phyloP scores from a whole-genome alignment of 2,329 filamentous ascomycete species.

The Aspergillus sp. region DNA sequence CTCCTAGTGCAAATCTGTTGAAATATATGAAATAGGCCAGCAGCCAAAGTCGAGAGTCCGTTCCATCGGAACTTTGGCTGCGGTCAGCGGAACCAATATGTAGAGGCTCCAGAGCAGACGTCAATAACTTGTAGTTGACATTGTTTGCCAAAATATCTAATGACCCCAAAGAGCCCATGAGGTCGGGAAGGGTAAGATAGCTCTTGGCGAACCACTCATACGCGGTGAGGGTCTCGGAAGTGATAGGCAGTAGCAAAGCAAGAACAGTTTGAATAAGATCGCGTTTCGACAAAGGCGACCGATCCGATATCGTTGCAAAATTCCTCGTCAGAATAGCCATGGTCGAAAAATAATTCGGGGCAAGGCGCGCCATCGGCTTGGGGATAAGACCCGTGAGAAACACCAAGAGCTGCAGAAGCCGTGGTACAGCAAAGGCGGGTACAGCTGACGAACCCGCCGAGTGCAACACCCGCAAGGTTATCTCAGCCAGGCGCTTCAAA shows the following conservation, averaged over 20 bases:
- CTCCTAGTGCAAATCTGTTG: constrained; percentile 49
- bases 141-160: constrained; percentile 46
- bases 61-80: constrained; percentile 33
- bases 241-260: constrained; percentile 44
- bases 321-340: constrained; percentile 38
- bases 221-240: constrained; percentile 43
- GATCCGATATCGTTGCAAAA: constrained; percentile 17
- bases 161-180: constrained; percentile 37
- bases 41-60: constrained; percentile 53
- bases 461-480: constrained; percentile 35
- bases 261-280: constrained; percentile 36
- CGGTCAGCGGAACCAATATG: constrained; percentile 26
- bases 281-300: constrained; percentile 24
- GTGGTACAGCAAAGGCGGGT: constrained; percentile 25
- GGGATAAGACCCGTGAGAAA: constrained; percentile 41
- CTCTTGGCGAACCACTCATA: constrained; percentile 47
- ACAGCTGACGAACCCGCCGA: constrained; percentile 22
- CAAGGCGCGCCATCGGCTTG: constrained; percentile 40
- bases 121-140: constrained; percentile 53
- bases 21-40: constrained; percentile 62
- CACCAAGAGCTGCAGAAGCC: constrained; percentile 35
- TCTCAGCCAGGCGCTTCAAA: constrained; percentile 38
- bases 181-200: constrained; percentile 48
- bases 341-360: constrained; percentile 40
- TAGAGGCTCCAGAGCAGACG: constrained; percentile 36